Base-by-base conservation (phyloP, 2,329 filamentous ascomycete species). In the Corinectria fuckeliana region DNA sequence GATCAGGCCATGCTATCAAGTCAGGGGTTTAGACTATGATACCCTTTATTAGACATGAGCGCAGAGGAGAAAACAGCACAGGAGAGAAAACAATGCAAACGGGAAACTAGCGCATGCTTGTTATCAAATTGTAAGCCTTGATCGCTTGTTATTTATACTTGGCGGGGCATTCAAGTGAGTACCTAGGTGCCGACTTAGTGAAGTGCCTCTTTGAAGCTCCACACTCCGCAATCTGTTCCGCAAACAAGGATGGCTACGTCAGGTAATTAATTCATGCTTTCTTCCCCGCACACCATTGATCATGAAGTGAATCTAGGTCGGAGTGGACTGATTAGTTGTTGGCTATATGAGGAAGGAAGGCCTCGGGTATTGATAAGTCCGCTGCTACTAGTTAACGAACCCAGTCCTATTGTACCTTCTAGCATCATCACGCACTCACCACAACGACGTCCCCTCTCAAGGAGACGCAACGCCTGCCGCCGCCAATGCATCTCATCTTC, bases 401-500 rank as follows among this genome's bases (percentile, higher is more conserved):
- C n/a, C 9, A 21, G 7, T 9, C 10, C 10, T 16, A 18, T n/a
- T 20, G 25, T 30, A 50, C 34, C 16, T 23, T 18, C 10, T 34
- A 58, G 39, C 18, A n/a, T 16, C 28, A 45, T 30, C 21, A 36
- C n/a, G n/a, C n/a, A 18, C 32, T 32, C 38, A 21, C 6, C 10
- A 34, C 36, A 60, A 36, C 28, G 4, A 10, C 23, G 21, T 26
- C 18, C 52, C 39, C 23, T 62, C 54, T 10, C 45, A 39, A 56
- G 51, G 44, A 51, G 16, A 18, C 41, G 6, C 14, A 67, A 5
- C n/a, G 18, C 32, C 16, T 16, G n/a, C n/a, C 32, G 7, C 32
- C 42, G n/a, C 10, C 50, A 11, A 76, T 82, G 78, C 76, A 77
- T 61, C 74, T 87, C 38, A 70, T 87, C 32, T 77, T 87, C 18